A percentile compares a stretch with the other conserved stretches of the same genome.
phyloP scores from a whole-genome alignment of 805 yeast species.

The Nakazawaea ernobii region DNA sequence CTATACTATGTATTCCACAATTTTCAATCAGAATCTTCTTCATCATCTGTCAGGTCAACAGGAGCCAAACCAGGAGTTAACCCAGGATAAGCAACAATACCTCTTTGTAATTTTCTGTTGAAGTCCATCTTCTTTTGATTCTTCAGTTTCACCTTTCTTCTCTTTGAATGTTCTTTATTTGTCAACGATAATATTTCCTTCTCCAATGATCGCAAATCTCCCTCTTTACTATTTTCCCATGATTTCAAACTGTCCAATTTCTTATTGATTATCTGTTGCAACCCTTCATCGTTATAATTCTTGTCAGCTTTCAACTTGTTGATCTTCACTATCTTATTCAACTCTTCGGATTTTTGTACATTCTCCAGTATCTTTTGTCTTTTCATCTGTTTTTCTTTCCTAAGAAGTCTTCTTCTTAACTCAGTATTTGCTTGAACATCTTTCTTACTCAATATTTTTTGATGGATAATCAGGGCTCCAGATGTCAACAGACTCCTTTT shows the following conservation, averaged over 20 bases:
- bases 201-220: slow-evolving; percentile 37
- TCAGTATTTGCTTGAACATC: slow-evolving; percentile 15
- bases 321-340: slow-evolving; percentile 31
- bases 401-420: slow-evolving; percentile 13
- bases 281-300: slow-evolving; percentile 33
- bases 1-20: no score
- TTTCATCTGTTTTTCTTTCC: slow-evolving; percentile 16
- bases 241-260: slow-evolving; percentile 33
- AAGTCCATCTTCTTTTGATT: slow-evolving; percentile 26
- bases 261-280: slow-evolving; percentile 28
- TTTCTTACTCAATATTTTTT: slow-evolving; percentile 6
- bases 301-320: slow-evolving; percentile 32
- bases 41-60: slow-evolving; percentile 59
- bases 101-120: slow-evolving; percentile 36
- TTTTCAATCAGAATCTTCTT: slow-evolving; percentile 9
- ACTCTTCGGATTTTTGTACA: slow-evolving; percentile 19
- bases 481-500: slow-evolving; percentile 18
- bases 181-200: slow-evolving; percentile 37
- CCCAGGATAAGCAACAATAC: slow-evolving; percentile 48
- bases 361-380: slow-evolving; percentile 11
- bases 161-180: slow-evolving; percentile 30
- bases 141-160: slow-evolving; percentile 27
- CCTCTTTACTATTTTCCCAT: slow-evolving; percentile 32
- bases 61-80: slow-evolving; percentile 86
- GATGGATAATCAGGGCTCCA: slow-evolving; percentile 17